Evolutionary conservation across 2,329 filamentous ascomycete genomes (phyloP), one percentile per base, ranked within the genome.

Genomic region (Pseudogymnoascus sp.): DNA sequence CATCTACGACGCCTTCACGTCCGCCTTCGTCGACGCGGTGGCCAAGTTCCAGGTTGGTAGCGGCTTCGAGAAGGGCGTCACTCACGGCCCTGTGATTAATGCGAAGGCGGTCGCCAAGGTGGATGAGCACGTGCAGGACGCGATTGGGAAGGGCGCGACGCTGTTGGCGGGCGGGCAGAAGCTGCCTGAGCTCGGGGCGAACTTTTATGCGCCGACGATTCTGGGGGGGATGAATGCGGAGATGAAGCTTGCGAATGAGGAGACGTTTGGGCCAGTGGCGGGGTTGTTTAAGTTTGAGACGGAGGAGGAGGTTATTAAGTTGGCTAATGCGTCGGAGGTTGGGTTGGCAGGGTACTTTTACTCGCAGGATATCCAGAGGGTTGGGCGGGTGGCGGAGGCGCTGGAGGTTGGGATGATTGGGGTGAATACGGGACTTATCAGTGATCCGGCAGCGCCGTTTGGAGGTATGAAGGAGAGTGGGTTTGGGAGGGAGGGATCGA

Each of bases 271-370:
- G 0, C 95, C 95, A 2, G 89, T 98, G 0, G 93, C 93, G 0
- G 93, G 90, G 0, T 77, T 98, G 12, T 97, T 97, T 80, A 83
- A 87, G 59, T 99, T 98, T 73, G 84, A 90, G 56, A 91, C 88
- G 0, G 95, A 98, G 77, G 87, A 89, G 61, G 93, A 98, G 71
- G 95, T 96, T 4, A 86, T 98, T 31, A 81, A 84, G 66, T 78
- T 93, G 68, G 93, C 95, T 3, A 99, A 99, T 76, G 76, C 79
- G 43, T 81, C 90, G 1, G 87, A 93, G 61, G 93, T 98, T 38
- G 95, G 95, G 1, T 82, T 99, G 37, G 95, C 93, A 0, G 93
- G 91, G 0, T 98, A 98, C 78, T 96, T 99, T 79, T 98, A 91
- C 81, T 92, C 84, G 5, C 76, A 78, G 60, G 83, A 89, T 70